phyloP scores from a whole-genome alignment of 2,329 filamentous ascomycete genomes.

The Setomelanomma holmii region DNA sequence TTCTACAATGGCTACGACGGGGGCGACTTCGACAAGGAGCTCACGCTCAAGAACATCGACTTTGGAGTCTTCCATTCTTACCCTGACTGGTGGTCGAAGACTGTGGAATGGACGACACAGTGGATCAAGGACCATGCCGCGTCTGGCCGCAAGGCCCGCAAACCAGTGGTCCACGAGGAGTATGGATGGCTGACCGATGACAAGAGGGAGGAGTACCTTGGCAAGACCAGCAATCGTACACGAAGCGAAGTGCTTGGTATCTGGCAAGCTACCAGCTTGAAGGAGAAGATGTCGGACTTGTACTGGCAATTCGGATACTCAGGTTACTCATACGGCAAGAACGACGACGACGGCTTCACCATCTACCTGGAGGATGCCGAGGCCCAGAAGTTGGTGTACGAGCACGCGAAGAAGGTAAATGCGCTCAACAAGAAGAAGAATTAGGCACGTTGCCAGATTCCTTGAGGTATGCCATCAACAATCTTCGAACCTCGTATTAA shows the following conservation, averaged over 20 bases:
- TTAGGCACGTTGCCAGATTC: too few species aligned
- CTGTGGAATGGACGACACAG: slow-evolving; percentile 59
- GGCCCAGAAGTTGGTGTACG: slow-evolving; percentile 26
- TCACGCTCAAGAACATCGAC: slow-evolving; percentile 58
- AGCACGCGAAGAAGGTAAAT: slow-evolving; percentile 31
- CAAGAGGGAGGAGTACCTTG: slow-evolving; percentile 55
- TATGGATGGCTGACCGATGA: slow-evolving; percentile 63
- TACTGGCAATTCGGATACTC: slow-evolving; percentile 65
- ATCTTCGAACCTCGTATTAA: too few species aligned
- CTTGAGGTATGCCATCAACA: too few species aligned
- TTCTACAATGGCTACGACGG: slow-evolving; percentile 56
- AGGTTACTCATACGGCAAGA: slow-evolving; percentile 61
- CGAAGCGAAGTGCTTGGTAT: slow-evolving; percentile 55
- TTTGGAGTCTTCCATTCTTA: slow-evolving; percentile 65
- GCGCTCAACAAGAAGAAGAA: slow-evolving; percentile 18
- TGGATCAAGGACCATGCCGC: slow-evolving; percentile 64
- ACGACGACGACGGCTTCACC: slow-evolving; percentile 64
- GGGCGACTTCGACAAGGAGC: slow-evolving; percentile 61
- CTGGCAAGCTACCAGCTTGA: slow-evolving; percentile 60
- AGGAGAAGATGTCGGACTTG: slow-evolving; percentile 60
- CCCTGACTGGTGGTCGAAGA: slow-evolving; percentile 64
- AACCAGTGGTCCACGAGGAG: slow-evolving; percentile 64
- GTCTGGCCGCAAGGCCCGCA: slow-evolving; percentile 52
- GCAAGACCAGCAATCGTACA: slow-evolving; percentile 53
- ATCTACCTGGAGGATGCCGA: slow-evolving; percentile 58